These are phyloP conservation scores for Trichoderma brevicompactum DNA, from an alignment of 2,329 filamentous ascomycete species.

Conservation along the genomic window DNA sequence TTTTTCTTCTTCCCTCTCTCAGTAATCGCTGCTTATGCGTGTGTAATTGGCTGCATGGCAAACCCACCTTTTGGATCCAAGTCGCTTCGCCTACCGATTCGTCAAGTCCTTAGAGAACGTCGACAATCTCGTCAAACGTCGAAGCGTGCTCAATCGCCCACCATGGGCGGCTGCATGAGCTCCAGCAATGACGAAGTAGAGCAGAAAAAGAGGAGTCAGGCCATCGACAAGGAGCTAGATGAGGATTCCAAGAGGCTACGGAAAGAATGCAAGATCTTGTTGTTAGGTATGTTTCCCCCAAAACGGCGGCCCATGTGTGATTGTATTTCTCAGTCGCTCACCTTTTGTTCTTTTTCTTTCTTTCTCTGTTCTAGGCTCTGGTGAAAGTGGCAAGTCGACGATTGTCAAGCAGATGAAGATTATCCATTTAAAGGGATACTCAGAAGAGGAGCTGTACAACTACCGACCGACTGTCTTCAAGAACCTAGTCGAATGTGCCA, in stretches of 20 bases:
- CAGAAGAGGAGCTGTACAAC: constrained; percentile 87
- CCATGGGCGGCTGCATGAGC: constrained; percentile 95
- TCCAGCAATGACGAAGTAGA: constrained; percentile 83
- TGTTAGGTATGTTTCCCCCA: constrained; percentile 72
- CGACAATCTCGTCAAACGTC: constrained; percentile 19
- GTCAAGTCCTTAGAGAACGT: constrained; percentile 24
- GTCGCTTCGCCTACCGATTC: constrained; percentile 28
- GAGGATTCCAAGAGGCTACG: constrained; percentile 92
- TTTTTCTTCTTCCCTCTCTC: not conserved
- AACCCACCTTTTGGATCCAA: constrained; percentile 28
- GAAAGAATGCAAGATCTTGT: constrained; percentile 97
- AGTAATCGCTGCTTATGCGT: constrained; percentile 21
- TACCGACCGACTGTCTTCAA: constrained; percentile 98
- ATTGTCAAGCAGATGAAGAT: constrained; percentile 99
- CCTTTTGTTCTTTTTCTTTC: constrained; percentile 32
- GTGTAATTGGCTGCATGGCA: constrained; percentile 29
- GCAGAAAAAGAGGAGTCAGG: constrained; percentile 94
- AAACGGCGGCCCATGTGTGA: not conserved
- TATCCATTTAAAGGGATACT: constrained; percentile 97
- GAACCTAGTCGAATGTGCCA: constrained; percentile 95
- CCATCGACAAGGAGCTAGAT: constrained; percentile 90
- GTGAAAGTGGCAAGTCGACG: constrained; percentile 97
- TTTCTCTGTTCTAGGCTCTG: constrained; percentile 69
- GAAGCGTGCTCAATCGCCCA: constrained; percentile 39
- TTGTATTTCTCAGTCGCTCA: not conserved